phyloP scores from a whole-genome alignment of 371 early-diverging fungal species.

The Haplosporangium sp. region DNA sequence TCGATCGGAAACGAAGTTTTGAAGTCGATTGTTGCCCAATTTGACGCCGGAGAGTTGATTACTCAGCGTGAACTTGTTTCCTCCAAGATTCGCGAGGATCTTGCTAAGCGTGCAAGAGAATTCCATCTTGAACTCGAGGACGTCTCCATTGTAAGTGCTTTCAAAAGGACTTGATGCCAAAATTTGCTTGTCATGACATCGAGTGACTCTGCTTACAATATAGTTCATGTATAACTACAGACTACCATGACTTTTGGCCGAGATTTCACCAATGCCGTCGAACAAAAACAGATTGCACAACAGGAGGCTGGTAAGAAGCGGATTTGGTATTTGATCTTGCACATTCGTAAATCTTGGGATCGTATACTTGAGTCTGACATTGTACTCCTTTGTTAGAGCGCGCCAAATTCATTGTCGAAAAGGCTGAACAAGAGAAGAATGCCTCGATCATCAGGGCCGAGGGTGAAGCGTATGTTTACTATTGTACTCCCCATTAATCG shows the following conservation, averaged over 20 bases:
- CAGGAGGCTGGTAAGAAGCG: slow-evolving; percentile 97
- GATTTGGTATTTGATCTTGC: neutral
- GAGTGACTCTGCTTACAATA: neutral
- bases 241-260: slow-evolving; percentile 80
- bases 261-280: slow-evolving; percentile 91
- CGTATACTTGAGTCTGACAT: neutral
- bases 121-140: slow-evolving; percentile 97
- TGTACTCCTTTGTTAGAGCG: slow-evolving; percentile 26
- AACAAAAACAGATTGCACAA: slow-evolving; percentile 92
- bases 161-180: neutral
- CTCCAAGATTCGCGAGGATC: slow-evolving; percentile 92
- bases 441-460: slow-evolving; percentile 99
- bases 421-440: slow-evolving; percentile 97
- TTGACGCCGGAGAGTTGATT: slow-evolving; percentile 97
- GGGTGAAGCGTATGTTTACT: slow-evolving; percentile 85
- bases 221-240: neutral
- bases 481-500: neutral
- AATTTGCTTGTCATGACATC: neutral
- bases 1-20: slow-evolving; percentile 99
- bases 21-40: slow-evolving; percentile 99
- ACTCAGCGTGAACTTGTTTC: slow-evolving; percentile 98
- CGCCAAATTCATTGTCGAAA: slow-evolving; percentile 58
- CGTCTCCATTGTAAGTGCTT: slow-evolving; percentile 89
- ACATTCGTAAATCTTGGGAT: neutral
- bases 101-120: slow-evolving; percentile 93